Conservation (phyloP, 768 basidiomycete species). For the Lyophyllum decastes region DNA sequence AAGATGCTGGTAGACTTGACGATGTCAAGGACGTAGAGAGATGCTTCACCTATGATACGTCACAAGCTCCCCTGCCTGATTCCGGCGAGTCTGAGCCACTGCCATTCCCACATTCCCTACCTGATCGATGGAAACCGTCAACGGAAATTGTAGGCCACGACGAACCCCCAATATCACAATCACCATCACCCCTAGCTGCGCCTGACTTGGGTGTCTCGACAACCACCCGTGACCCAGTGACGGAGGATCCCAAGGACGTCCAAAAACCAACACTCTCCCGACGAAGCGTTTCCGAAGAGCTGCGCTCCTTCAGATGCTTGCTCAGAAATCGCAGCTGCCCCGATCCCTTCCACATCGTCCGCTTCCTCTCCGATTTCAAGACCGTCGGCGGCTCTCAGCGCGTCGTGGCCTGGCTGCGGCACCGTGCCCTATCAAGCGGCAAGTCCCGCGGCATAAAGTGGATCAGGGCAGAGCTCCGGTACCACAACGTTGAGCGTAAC, state of each 20-base stretch:
- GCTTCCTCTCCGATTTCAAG: slow-evolving; percentile 8
- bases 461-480: slow-evolving; percentile 11
- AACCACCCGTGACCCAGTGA: too few species aligned
- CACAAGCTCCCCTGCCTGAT: background rate
- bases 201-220: too few species aligned
- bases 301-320: slow-evolving; percentile 6
- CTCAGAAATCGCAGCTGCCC: background rate
- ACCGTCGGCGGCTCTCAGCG: slow-evolving; percentile 4
- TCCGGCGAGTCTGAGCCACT: background rate
- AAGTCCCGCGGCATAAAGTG: slow-evolving; percentile 1
- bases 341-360: background rate
- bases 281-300: background rate
- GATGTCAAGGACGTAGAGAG: slow-evolving; percentile 4
- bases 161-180: background rate
- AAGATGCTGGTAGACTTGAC: background rate
- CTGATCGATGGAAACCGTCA: background rate
- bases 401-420: slow-evolving; percentile 3
- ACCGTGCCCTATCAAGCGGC: slow-evolving; percentile 5
- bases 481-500: slow-evolving; percentile 4
- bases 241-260: background rate
- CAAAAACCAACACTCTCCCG: background rate
- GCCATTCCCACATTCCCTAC: background rate
- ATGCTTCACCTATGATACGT: background rate
- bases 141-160: background rate
- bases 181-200: background rate